These are phyloP conservation scores for Termitomyces sp. DNA, from an alignment of 768 basidiomycete species.

Conservation along the genomic window DNA sequence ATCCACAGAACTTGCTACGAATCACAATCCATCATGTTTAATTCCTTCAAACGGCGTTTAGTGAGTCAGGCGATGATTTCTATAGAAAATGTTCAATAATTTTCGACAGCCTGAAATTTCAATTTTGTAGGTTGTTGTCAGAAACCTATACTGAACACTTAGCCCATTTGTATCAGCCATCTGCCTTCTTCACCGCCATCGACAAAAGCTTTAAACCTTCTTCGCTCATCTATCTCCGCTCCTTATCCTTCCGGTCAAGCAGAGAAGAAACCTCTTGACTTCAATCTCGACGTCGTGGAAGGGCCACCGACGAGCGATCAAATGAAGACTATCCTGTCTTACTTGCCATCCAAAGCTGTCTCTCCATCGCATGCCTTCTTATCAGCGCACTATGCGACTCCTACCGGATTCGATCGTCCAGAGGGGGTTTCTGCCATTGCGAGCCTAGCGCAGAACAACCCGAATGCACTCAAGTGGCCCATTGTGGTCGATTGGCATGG, in stretches of 20 bases:
- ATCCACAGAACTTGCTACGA: neutral
- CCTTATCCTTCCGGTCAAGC: slow-evolving; percentile 55
- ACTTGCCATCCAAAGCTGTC: slow-evolving; percentile 36
- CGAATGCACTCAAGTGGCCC: slow-evolving; percentile 67
- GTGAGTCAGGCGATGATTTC: slow-evolving; percentile 17
- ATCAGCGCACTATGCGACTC: slow-evolving; percentile 55
- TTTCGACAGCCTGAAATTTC: slow-evolving; percentile 48
- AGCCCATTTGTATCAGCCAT: slow-evolving; percentile 41
- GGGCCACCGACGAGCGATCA: slow-evolving; percentile 64
- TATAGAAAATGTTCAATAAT: neutral
- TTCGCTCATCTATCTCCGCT: slow-evolving; percentile 50
- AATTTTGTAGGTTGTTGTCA: slow-evolving; percentile 49
- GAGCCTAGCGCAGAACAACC: slow-evolving; percentile 48
- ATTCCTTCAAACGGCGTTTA: slow-evolving; percentile 28
- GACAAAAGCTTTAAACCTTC: slow-evolving; percentile 48
- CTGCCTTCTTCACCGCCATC: slow-evolving; percentile 62
- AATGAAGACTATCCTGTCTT: slow-evolving; percentile 58
- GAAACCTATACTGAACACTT: neutral
- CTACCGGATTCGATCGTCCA: slow-evolving; percentile 30
- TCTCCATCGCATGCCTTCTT: slow-evolving; percentile 43
- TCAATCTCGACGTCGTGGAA: slow-evolving; percentile 70
- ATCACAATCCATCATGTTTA: slow-evolving; percentile 24
- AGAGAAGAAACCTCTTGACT: slow-evolving; percentile 48
- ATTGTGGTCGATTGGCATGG: slow-evolving; percentile 74
- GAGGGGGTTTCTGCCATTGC: slow-evolving; percentile 37